Percentiles rank a stretch among this genome's conserved stretches.
Evolutionary conservation across 805 yeast genomes (phyloP).

Genomic region (Komagataella kurtzmanii): DNA sequence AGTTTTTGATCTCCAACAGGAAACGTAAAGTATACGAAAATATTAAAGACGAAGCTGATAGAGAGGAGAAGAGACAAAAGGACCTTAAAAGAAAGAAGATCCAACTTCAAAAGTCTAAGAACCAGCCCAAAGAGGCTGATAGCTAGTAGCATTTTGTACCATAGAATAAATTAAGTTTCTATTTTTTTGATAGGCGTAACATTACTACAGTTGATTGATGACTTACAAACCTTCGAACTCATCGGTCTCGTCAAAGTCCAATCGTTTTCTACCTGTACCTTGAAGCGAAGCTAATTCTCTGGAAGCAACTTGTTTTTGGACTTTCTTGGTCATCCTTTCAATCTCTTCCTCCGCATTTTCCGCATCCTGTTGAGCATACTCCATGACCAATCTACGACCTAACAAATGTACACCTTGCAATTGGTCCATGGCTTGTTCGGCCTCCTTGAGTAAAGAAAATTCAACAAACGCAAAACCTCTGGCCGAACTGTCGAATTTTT

Average conservation of each 20-base stretch:
- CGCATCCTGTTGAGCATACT: slow-evolving; percentile 76
- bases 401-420: slow-evolving; percentile 91
- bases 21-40: slow-evolving; percentile 87
- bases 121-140: slow-evolving; percentile 11
- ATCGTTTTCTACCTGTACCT: slow-evolving; percentile 59
- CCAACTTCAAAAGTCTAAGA: slow-evolving; percentile 54
- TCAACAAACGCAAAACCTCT: slow-evolving; percentile 98
- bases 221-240: slow-evolving; percentile 8
- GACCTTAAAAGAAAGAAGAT: slow-evolving; percentile 55
- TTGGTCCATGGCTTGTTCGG: slow-evolving; percentile 87
- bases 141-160: not conserved
- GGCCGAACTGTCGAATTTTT: slow-evolving; percentile 88
- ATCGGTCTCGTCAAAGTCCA: slow-evolving; percentile 51
- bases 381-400: slow-evolving; percentile 90
- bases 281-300: slow-evolving; percentile 58
- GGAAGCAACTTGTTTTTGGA: slow-evolving; percentile 66
- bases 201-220: not conserved
- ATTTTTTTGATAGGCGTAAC: not conserved
- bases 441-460: slow-evolving; percentile 75
- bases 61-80: slow-evolving; percentile 68
- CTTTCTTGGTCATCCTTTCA: slow-evolving; percentile 79
- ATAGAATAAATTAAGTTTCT: not conserved
- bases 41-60: slow-evolving; percentile 84
- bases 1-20: slow-evolving; percentile 96
- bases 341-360: slow-evolving; percentile 84